Base-by-base conservation (phyloP, 108 stramenopile species). In the Pseudonitzschia delicatissima region DNA sequence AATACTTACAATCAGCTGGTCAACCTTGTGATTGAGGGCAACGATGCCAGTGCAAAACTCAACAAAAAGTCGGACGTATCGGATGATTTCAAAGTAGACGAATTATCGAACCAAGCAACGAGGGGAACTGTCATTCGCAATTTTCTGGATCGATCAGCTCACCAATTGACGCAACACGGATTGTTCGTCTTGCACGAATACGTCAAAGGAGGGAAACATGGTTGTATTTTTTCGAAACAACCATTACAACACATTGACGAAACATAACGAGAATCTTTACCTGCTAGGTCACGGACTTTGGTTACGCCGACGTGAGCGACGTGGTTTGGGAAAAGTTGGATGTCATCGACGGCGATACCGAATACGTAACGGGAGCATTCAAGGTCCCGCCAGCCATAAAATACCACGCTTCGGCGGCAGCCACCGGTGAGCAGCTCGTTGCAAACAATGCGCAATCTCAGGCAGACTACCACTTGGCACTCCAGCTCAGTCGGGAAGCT, bases 161-260 rank as follows among this genome's bases (percentile, higher is more conserved):
- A 92, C 66, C 97, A 97, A 77, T 71, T 97, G 28, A 97, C 97
- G 23, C 85, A 91, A 47, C 74, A 85, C 57, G 97, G 94, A n/a
- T 72, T 98, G 25, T 47, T 65, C 7, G 73, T 80, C 40, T 64
- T 96, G 34, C 91, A 96, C 73, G 73, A 80, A 31, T 68, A 87
- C 57, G 51, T 99, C 12, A 60, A 72, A 8, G 31, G 84, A 93
- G 37, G 81, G 90, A 29, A 53, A 86, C 29, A 68, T 97, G 40
- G 84, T 71, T 29, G 93, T 95, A 7, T 96, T 99, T 69, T 99
- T 98, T 67, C 94, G 97, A 9, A 98, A 99, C 82, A 97, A 98
- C 62, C 98, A 99, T 49, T 99, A 97, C 69, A 86, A 78, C 27
- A 95, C 96, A 0, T 28, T 97, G 40, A 96, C 96, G 62, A 94